Evolutionary conservation across 495 filamentous ascomycete genomes (phyloP), one percentile per base, ranked within the genome.

Genomic region (Xylaria cubensis): DNA sequence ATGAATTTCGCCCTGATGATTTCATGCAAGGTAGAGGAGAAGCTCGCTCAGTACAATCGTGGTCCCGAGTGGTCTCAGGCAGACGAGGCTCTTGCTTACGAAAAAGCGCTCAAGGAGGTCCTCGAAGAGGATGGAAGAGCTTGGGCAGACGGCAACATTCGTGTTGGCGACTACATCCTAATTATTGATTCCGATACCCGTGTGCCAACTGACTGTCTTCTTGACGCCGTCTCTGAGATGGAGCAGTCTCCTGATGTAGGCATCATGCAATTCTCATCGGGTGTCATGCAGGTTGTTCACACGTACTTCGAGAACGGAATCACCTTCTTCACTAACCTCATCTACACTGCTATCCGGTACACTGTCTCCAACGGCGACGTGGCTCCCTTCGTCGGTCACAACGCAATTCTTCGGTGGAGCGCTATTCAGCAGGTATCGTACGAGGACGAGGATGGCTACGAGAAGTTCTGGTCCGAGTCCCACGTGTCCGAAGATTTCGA

Each of bases 401-500:
- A 95, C 75, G 92, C 92, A 59, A 87, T 94, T 69, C 87, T 95
- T 50, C 88, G 92, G 69, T 95, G 92, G 92, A 86, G 87, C 63
- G 92, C 92, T 59, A 88, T 95, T 63, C 92, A 94, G 79, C 86
- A 92, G 69, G 90, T 95, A 56, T 88, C 88, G 15, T 94, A 94
- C 82, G 75, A 84, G 74, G 87, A 89, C 46, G 87, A 90, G 72
- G 88, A 91, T 65, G 90, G 90, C 29, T 89, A 91, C 55, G 85
- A 94, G 77, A 94, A 94, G 80, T 94, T 91, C 82, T 95, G 92
- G 92, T 94, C 92, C 0, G 92, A 95, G 80, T 87, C 86, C 32
- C 91, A 92, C 77, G 92, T 95, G 48, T 94, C 92, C 7, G 92
- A 95, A 75, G 92, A 95, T 75, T 95, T 95, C 75, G 92, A 94